phyloP scores from a whole-genome alignment of 768 basidiomycete species.

The Suillus spraguei region DNA sequence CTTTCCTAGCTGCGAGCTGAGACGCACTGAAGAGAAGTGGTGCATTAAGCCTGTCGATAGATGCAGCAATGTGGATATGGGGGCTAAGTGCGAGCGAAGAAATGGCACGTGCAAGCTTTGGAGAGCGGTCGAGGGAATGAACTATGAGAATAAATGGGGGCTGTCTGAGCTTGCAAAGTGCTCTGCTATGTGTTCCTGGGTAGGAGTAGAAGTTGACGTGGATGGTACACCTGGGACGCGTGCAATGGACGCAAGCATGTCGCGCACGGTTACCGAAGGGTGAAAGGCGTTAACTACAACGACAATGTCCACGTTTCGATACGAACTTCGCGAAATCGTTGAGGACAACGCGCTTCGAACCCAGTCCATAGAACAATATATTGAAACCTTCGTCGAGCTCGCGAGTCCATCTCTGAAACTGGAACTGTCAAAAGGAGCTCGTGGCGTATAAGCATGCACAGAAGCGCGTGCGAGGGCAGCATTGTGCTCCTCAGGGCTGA shows the following conservation, averaged over 20 bases:
- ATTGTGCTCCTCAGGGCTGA: conserved; percentile 65
- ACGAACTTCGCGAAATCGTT: conserved; percentile 74
- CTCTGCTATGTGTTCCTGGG: conserved; percentile 65
- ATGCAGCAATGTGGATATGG: conserved; percentile 79
- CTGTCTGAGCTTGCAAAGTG: conserved; percentile 46
- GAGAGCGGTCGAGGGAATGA: conserved; percentile 85
- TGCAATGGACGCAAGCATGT: conserved; percentile 66
- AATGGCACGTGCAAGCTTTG: conserved; percentile 66
- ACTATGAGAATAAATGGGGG: conserved; percentile 73
- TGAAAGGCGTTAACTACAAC: conserved; percentile 81
- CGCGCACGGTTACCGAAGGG: conserved; percentile 66
- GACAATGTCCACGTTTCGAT: conserved; percentile 64
- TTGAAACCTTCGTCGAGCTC: conserved; percentile 88
- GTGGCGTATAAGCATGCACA: conserved; percentile 20
- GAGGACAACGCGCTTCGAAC: conserved; percentile 79
- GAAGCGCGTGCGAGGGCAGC: conserved; percentile 27
- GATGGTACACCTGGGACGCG: conserved; percentile 27
- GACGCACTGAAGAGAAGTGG: conserved; percentile 83
- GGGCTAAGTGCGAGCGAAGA: conserved; percentile 73
- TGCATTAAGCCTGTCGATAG: conserved; percentile 85
- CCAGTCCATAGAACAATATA: conserved; percentile 85
- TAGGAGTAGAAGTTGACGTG: conserved; percentile 30
- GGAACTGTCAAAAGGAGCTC: conserved; percentile 10
- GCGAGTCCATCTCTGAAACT: conserved; percentile 61
- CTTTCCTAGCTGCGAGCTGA: conserved; percentile 59